phyloP scores from a whole-genome alignment of 192 early-diverging fungal genomes.

The Coemansia nantahalensis region DNA sequence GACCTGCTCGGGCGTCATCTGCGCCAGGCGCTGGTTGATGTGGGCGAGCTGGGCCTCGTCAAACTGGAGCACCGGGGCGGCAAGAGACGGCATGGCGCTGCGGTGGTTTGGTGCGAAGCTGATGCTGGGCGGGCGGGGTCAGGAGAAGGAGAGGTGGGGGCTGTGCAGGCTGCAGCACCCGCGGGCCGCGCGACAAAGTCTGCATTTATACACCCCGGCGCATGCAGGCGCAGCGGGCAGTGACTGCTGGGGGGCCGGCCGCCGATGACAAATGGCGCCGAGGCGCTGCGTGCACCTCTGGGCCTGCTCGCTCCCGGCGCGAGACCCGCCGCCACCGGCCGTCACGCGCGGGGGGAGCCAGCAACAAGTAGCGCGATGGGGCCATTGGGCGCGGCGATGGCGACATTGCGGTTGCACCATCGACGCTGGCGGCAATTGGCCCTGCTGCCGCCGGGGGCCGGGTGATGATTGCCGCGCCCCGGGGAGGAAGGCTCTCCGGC shows the following conservation, averaged over 20 bases:
- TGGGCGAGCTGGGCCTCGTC: constrained; percentile 57
- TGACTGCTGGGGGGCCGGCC: too few species aligned
- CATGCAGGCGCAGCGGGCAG: too few species aligned
- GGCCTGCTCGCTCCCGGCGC: too few species aligned
- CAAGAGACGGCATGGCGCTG: constrained; percentile 32
- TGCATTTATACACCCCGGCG: too few species aligned
- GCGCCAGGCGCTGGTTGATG: constrained; percentile 72
- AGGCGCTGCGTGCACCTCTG: too few species aligned
- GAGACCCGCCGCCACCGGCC: neutral
- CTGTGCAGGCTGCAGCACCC: too few species aligned
- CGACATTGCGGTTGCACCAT: constrained; percentile 46
- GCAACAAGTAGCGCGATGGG: neutral
- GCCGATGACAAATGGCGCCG: too few species aligned
- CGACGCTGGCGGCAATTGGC: constrained; percentile 23
- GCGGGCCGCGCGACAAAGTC: too few species aligned
- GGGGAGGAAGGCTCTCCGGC: too few species aligned
- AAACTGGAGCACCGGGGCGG: constrained; percentile 37
- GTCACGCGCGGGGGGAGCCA: neutral
- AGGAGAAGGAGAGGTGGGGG: too few species aligned
- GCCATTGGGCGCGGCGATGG: constrained; percentile 24
- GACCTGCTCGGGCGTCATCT: constrained; percentile 72
- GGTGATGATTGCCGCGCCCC: too few species aligned
- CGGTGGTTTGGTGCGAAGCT: neutral
- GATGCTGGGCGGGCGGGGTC: too few species aligned
- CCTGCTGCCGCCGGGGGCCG: neutral